Percentiles rank a stretch among this genome's conserved stretches.
Conservation (phyloP, 2,329 filamentous ascomycete species). For the Paecilomyces variotii region DNA sequence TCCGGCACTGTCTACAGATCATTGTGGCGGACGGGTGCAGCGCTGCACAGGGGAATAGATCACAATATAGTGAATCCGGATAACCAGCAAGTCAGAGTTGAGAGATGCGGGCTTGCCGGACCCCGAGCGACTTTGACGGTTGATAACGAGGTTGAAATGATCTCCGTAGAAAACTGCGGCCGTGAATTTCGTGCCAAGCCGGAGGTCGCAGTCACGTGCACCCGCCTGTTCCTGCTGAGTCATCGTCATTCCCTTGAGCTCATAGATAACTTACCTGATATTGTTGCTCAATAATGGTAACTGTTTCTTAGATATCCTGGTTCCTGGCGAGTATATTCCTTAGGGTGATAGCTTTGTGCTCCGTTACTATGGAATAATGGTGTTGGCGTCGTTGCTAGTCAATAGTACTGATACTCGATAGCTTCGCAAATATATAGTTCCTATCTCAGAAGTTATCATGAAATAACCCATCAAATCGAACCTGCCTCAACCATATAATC, state of each 20-base stretch:
- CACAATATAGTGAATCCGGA: not conserved
- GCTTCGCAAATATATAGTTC: no score
- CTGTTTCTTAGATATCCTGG: no score
- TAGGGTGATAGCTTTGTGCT: no score
- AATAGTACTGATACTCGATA: no score
- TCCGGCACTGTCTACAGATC: slow-evolving; percentile 36
- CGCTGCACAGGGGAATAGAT: not conserved
- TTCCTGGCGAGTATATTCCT: no score
- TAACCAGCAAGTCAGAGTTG: not conserved
- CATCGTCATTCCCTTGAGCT: not conserved
- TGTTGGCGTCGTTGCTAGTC: no score
- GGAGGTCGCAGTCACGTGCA: not conserved
- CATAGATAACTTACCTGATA: no score
- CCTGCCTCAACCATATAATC: no score
- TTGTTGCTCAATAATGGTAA: no score
- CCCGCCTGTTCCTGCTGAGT: not conserved
- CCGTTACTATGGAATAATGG: no score
- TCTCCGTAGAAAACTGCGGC: not conserved
- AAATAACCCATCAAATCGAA: no score
- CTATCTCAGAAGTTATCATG: no score
- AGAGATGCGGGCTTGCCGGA: not conserved
- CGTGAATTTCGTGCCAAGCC: not conserved
- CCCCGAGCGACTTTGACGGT: not conserved
- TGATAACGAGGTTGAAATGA: not conserved
- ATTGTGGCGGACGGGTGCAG: slow-evolving; percentile 14